A percentile compares a stretch with the other conserved stretches of the same genome.
These are phyloP conservation scores for Moesziomyces aphidis DNA, from an alignment of 1,284 basidiomycete genomes.

Conservation along the genomic window DNA sequence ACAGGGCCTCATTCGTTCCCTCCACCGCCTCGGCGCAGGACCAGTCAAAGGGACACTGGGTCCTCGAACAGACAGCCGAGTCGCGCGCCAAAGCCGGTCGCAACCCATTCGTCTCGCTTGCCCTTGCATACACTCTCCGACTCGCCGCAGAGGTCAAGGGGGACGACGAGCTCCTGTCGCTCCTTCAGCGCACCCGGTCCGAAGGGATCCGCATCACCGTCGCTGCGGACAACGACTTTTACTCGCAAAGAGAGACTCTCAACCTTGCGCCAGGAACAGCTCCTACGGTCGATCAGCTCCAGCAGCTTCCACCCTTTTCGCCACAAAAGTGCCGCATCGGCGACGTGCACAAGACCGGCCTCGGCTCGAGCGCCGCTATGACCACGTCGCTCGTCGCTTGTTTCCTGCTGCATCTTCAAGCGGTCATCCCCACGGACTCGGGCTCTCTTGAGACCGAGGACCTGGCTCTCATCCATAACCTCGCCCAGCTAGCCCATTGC, in stretches of 20 bases:
- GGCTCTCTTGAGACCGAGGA: slow-evolving; percentile 38
- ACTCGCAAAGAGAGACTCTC: slow-evolving; percentile 84
- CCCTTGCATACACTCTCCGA: slow-evolving; percentile 80
- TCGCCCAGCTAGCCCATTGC: slow-evolving; percentile 96
- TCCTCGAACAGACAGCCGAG: slow-evolving; percentile 42
- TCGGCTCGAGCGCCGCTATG: slow-evolving; percentile 95
- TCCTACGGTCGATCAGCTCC: slow-evolving; percentile 64
- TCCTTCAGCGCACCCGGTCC: slow-evolving; percentile 47
- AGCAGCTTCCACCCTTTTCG: slow-evolving; percentile 76
- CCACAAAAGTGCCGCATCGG: slow-evolving; percentile 71
- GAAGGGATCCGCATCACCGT: slow-evolving; percentile 79
- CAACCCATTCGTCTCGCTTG: slow-evolving; percentile 93
- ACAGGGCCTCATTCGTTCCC: slow-evolving; percentile 70
- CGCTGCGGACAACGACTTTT: slow-evolving; percentile 96
- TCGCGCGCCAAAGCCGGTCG: slow-evolving; percentile 62
- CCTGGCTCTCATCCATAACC: slow-evolving; percentile 78
- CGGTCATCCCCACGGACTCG: slow-evolving; percentile 67
- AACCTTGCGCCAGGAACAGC: slow-evolving; percentile 40
- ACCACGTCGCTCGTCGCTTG: slow-evolving; percentile 93
- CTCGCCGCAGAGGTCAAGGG: slow-evolving; percentile 71
- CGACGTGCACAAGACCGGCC: slow-evolving; percentile 95
- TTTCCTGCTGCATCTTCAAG: slow-evolving; percentile 81
- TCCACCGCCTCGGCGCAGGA: slow-evolving; percentile 1
- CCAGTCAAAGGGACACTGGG: slow-evolving; percentile 18
- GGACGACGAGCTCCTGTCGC: slow-evolving; percentile 9